Conservation (phyloP, 176 grass and related monocot species). For the Ensete ventricosum region DNA sequence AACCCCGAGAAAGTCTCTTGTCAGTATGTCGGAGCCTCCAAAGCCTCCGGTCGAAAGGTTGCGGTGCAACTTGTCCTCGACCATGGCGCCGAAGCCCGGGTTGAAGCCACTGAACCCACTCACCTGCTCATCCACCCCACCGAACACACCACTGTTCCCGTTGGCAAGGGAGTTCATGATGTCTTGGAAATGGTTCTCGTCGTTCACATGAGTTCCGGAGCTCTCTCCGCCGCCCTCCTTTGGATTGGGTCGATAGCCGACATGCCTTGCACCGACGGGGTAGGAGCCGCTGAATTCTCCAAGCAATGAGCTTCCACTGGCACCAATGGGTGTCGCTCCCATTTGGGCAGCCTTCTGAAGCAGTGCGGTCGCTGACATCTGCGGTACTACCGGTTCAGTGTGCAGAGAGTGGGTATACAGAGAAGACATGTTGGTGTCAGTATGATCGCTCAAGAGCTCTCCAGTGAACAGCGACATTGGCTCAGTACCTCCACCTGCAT, state of each 20-base stretch:
- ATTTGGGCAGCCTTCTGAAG: conserved; percentile 17
- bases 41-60: not conserved
- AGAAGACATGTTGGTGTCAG: not conserved
- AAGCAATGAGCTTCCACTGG: not conserved
- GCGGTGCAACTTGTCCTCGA: not conserved
- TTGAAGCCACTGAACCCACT: not conserved
- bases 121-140: not conserved
- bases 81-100: not conserved
- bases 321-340: not conserved
- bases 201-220: conserved; percentile 1
- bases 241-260: not conserved
- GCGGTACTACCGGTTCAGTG: not conserved
- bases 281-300: conserved; percentile 7
- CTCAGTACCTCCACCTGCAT: conserved; percentile 1
- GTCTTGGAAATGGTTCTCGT: conserved; percentile 9
- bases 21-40: not conserved
- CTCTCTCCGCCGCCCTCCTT: not conserved
- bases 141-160: not conserved
- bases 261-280: not conserved
- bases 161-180: conserved; percentile 13
- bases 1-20: conserved; percentile 14
- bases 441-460: conserved; percentile 9
- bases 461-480: not conserved
- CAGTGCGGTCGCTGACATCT: conserved; percentile 20
- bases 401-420: conserved; percentile 5